Evolutionary conservation across 257 asterid species (phyloP), one percentile per base, ranked within the genome.

Genomic region (Primulina eburnea): DNA sequence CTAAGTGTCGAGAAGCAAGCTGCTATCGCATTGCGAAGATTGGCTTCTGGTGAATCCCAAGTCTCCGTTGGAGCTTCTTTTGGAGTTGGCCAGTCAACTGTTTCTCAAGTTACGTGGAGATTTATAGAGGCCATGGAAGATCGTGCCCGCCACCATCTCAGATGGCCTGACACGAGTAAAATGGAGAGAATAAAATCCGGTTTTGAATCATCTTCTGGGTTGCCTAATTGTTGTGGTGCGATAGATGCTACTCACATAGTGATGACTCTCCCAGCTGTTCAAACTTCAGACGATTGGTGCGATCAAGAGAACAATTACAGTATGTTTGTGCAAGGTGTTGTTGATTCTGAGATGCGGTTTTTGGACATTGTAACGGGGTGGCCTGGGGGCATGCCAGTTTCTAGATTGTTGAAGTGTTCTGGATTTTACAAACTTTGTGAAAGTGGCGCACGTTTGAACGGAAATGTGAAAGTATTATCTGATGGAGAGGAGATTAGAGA

Each of bases 21-120:
- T 62, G 99, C 97, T 0, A 94, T 94, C 56, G 99, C 99, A 12
- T 43, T 94, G 50, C 80, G 96, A 75, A 79, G 99, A 62, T 75
- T 94, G 64, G 97, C 99, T 61, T 94, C 99, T 0, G 99, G 97
- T 12, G 99, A 94, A 73, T 94, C 99, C 71, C 99, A 94, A 80
- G 97, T 94, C 59, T 91, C 96, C 0, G 95, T 94, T 7, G 99
- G 97, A 67, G 92, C 97, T 55, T 91, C 99, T 62, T 94, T 94
- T 70, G 96, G 96, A 18, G 97, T 94, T 7, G 97, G 97, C 64
- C 97, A 94, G 73, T 94, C 99, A 10, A 94, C 99, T 0, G 99
- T 91, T 61, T 94, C 99, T 38, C 99, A 94, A 74, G 96, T 94
- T 62, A 94, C 99, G 1, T 94, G 97, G 97, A 80, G 99, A 61